Base-by-base conservation (phyloP, 352 stramenopile species). In the Pythium periplocum region DNA sequence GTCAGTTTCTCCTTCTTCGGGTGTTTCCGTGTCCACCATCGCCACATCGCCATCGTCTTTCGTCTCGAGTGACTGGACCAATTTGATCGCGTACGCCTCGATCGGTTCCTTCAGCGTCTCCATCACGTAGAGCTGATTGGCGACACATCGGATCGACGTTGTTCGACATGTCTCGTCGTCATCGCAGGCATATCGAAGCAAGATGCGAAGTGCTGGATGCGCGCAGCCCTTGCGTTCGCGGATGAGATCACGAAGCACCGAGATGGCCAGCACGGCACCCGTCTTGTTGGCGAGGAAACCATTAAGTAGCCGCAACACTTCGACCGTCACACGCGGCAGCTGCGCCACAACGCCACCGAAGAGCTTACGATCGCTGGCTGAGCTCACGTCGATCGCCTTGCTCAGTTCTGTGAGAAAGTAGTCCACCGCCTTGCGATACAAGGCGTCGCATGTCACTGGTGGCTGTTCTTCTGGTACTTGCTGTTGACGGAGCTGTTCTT, bases 41-140 rank as follows among this genome's bases (percentile, higher is more conserved):
- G 59, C 48, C 33, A 43, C 39, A 11, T 67, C 56, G 0, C 55
- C 43, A 12, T 49, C 40, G 12, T 59, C 59, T 45, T 11, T 48
- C 43, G 43, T 48, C 50, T 57, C 68, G 35, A 93, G 53, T 10
- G 78, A 86, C n/a, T 68, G 54, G 6, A 90, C 75, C 6, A 90
- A 63, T 3, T 69, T 63, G 9, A 82, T 62, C 9, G 82, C 79
- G 57, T 84, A 83, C 38, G 64, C 55, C 55, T 93, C 82, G 32
- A 93, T 86, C 17, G 69, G 53, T 11, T 41, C 46, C 55, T 88
- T 86, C 17, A 89, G 61, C 2, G 61, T 51, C 9, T 69, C 57
- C 0, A 93, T 55, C 9, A 64, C 62, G 53, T 90, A 93, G 4
- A 93, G 61, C 45, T 93, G 82, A 43, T 93, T 93, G 10, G 76